Conservation (phyloP, 2,329 filamentous ascomycete genomes). For the Ceratocystis lukuohia region DNA sequence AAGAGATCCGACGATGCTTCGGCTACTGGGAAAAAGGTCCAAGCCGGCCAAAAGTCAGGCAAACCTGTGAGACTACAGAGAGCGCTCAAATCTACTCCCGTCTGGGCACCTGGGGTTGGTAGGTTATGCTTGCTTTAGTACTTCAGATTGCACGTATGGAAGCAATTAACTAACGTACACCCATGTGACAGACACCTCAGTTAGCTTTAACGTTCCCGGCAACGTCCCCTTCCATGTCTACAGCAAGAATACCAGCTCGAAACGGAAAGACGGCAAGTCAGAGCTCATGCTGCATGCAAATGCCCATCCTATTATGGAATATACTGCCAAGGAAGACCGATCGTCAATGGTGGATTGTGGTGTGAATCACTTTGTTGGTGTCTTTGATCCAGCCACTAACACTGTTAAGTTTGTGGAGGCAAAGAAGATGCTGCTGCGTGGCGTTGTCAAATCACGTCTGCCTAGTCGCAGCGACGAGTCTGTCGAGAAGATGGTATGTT, state of each 20-base stretch:
- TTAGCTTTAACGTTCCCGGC: constrained; percentile 28
- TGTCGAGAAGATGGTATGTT: constrained; percentile 23
- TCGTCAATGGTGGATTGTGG: constrained; percentile 26
- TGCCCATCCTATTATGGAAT: constrained; percentile 44
- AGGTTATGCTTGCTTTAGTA: not conserved
- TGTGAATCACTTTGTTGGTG: constrained; percentile 50
- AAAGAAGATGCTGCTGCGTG: constrained; percentile 50
- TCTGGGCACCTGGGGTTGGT: constrained; percentile 18
- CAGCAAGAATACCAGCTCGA: constrained; percentile 26
- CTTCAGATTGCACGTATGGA: not conserved
- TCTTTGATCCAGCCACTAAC: constrained; percentile 48
- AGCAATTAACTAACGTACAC: constrained; percentile 6
- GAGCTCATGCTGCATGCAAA: constrained; percentile 46
- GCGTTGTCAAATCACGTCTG: constrained; percentile 42
- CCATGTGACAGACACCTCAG: constrained; percentile 25
- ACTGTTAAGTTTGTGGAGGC: constrained; percentile 48
- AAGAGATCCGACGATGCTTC: constrained; percentile 30
- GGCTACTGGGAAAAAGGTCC: constrained; percentile 8
- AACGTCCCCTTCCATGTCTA: constrained; percentile 37
- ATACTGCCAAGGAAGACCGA: constrained; percentile 36
- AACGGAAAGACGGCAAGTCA: constrained; percentile 29
- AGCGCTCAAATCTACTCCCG: not conserved
- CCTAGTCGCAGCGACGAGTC: constrained; percentile 32
- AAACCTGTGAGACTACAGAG: constrained; percentile 34
- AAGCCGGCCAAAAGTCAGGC: constrained; percentile 28